Percentiles rank a stretch among this genome's conserved stretches.
Conservation (phyloP, 176 grass and related monocot species). For the Aegilops longissima region DNA sequence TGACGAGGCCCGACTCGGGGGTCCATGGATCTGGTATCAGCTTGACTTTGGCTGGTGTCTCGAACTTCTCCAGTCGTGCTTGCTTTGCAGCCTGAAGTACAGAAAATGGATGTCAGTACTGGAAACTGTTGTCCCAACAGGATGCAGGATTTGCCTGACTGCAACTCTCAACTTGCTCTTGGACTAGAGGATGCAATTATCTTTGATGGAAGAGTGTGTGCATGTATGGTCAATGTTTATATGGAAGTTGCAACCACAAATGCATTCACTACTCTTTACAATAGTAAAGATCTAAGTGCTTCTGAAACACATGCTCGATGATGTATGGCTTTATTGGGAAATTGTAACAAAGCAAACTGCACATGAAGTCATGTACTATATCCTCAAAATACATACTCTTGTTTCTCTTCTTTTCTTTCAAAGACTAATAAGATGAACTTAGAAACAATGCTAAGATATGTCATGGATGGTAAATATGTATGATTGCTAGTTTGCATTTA, state of each 20-base stretch:
- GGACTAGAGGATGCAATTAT: not conserved
- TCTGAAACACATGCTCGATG: not conserved
- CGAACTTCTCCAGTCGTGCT: constrained; percentile 78
- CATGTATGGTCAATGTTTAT: not conserved
- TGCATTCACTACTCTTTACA: not conserved
- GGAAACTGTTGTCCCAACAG: not conserved
- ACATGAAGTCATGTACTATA: not conserved
- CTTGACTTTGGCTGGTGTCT: constrained; percentile 57
- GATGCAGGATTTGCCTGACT: constrained; percentile 7
- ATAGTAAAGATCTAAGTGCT: not conserved
- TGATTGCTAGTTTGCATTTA: constrained; percentile 2
- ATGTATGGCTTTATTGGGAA: not conserved
- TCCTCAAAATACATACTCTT: not conserved
- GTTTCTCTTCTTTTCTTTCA: not conserved
- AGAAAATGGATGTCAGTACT: constrained; percentile 5
- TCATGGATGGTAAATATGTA: not conserved
- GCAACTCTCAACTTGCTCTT: constrained; percentile 1
- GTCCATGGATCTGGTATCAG: constrained; percentile 57
- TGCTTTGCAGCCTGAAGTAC: constrained; percentile 60
- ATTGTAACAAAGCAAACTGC: not conserved
- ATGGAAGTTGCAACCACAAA: not conserved
- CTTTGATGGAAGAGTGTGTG: not conserved
- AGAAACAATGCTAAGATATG: not conserved
- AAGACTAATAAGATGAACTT: constrained; percentile 2
- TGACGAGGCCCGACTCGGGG: constrained; percentile 56